Evolutionary conservation across 2,329 filamentous ascomycete genomes (phyloP), one percentile per base, ranked within the genome.

Genomic region (Fusarium miscanthi): DNA sequence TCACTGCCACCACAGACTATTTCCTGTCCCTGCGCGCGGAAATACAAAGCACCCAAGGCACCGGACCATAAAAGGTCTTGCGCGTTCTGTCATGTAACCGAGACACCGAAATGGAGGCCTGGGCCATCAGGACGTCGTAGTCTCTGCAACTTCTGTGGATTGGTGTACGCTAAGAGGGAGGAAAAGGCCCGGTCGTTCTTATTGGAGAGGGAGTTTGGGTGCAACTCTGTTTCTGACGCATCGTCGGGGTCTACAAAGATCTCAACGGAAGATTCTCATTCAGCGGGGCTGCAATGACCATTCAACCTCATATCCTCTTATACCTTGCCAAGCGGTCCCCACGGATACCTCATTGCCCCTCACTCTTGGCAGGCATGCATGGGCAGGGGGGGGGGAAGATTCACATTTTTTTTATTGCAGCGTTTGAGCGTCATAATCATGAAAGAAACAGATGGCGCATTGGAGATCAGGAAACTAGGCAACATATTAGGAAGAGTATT

Each of bases 61-160:
- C 21, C 38, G 6, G 6, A 19, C 3, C 12, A 19, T 4, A 6
- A 2, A 21, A 19, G 8, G 11, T 42, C 35, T 14, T 67, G 64
- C 37, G 43, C 13, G 9, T 30, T 42, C 19, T 67, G 64, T 16
- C 42, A 67, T 3, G 31, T 42, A 17, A 52, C 30, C 4, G 31
- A 67, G 13, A 70, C 66, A 13, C 66, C 66, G 2, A 57, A 49
- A 30, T 69, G 66, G 66, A 66, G 66, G 8, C 7, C 57, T 14
- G 66, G 66, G 6, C 59, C 66, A 9, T 16, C 16, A 1, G 66
- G 66, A 5, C 42, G 14, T 19, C 14, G 30, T 3, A 65, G 33
- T 9, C 66, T 69, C 11, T 69, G 66, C 37, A 69, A 69, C 10
- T 59, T 69, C 14, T 69, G 66, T 31, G 66, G 66, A 14, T 49